These are phyloP conservation scores for Suhomyces bribrorum DNA, from an alignment of 1,139 yeast genomes.

Conservation along the genomic window DNA sequence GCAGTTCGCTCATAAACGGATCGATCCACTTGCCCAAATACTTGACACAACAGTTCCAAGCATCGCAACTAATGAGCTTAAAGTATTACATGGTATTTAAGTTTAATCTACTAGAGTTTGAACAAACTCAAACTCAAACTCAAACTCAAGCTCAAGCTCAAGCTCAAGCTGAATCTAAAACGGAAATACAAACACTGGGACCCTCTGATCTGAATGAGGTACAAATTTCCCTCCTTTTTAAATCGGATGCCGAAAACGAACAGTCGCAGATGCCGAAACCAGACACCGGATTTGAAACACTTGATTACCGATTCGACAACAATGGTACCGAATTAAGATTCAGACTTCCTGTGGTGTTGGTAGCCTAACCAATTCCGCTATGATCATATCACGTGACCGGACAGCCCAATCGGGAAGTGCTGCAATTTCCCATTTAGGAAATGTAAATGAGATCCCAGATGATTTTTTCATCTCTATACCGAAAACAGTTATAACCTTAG, in stretches of 20 bases:
- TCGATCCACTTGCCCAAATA: constrained; percentile 34
- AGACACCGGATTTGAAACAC: constrained; percentile 10
- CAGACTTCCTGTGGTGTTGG: constrained; percentile 22
- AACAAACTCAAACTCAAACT: background rate
- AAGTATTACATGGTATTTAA: constrained; percentile 42
- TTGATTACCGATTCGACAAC: constrained; percentile 28
- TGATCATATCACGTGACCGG: no score
- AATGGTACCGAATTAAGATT: constrained; percentile 39
- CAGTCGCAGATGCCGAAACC: constrained; percentile 1
- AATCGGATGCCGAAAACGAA: background rate
- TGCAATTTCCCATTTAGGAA: constrained; percentile 10
- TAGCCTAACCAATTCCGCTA: constrained; percentile 7
- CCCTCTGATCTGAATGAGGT: no score
- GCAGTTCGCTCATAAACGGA: constrained; percentile 24
- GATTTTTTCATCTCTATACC: constrained; percentile 3
- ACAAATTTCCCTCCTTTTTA: background rate
- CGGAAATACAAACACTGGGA: background rate
- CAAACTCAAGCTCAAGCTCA: background rate
- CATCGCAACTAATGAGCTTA: constrained; percentile 39
- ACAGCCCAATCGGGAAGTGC: constrained; percentile 8
- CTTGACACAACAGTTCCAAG: constrained; percentile 41
- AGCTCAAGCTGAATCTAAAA: background rate
- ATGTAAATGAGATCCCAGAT: constrained; percentile 1
- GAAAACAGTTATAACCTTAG: constrained; percentile 5
- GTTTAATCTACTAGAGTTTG: constrained; percentile 36